Conservation (phyloP, 768 basidiomycete species). For the Leccinum arenicola region DNA sequence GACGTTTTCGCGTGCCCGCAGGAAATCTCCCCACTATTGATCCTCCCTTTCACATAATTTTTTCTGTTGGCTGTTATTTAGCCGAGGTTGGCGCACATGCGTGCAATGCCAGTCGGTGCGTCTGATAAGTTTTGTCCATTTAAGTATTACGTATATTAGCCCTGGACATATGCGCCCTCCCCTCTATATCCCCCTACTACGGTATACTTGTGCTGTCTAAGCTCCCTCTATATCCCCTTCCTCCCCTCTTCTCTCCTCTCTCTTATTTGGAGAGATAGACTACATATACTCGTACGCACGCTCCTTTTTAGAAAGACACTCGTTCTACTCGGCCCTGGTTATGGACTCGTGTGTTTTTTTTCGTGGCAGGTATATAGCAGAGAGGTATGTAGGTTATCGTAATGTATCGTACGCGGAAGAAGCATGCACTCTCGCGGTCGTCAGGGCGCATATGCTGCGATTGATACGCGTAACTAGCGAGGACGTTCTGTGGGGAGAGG, state of each 20-base stretch:
- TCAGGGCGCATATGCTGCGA: neutral
- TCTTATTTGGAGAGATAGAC: neutral
- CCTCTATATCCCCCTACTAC: neutral
- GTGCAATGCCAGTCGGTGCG: neutral
- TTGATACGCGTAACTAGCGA: neutral
- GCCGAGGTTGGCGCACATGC: neutral
- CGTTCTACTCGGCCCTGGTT: neutral
- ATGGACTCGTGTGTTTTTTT: neutral
- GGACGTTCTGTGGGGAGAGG: neutral
- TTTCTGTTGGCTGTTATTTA: neutral
- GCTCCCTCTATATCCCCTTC: neutral
- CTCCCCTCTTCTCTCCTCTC: neutral
- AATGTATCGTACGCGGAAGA: neutral
- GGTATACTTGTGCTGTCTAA: neutral
- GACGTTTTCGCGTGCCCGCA: conserved; percentile 15
- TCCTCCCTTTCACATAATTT: neutral
- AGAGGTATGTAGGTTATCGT: neutral
- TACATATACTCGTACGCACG: neutral
- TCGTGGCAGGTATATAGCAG: neutral
- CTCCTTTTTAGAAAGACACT: neutral
- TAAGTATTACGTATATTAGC: neutral
- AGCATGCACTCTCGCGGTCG: neutral
- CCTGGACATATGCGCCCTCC: neutral
- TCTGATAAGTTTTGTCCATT: neutral
- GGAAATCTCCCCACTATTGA: conserved; percentile 9